Evolutionary conservation across 2,329 filamentous ascomycete genomes (phyloP), one percentile per base, ranked within the genome.

Genomic region (Aspergillus jensenii): DNA sequence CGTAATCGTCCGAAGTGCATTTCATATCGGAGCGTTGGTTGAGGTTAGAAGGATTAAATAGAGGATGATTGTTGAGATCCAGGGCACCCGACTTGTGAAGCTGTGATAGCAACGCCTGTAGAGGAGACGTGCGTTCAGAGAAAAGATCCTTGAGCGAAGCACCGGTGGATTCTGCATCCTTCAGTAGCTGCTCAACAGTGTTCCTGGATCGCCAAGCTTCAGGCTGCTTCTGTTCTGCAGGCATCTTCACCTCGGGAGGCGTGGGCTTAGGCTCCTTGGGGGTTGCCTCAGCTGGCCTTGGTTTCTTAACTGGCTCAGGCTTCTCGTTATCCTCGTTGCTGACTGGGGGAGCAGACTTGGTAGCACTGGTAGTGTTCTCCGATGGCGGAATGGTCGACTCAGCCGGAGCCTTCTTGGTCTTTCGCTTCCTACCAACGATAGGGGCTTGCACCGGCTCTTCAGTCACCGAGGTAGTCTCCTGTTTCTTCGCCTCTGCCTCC

Each of bases 341-440:
- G 43, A 12, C 49, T 17, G 62, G 9, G 19, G 63, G 65, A 19
- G 58, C 43, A 17, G 67, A 51, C 41, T 66, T 71, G 7, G 33
- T 44, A 9, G 57, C 41, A 35, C 69, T 65, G 2, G 59, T 8
- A 3, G 40, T 15, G 44, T 35, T 55, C n/a, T 66, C 58, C 6
- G 63, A 55, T 3, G 59, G 33, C 12, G 55, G 41, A 21, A 52
- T 55, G 2, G 61, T 47, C 3, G 60, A 55, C 17, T 69, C 66
- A 41, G 57, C 60, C 6, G 74, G 70, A 4, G 78, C 68, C 61
- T 80, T 81, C 70, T 80, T 81, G 23, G 78, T 77, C 63, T 82
- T 88, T 67, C 86, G 86, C 73, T 87, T 87, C 43, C 86, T 78
- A 21, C 84, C 84, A 57, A 87, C 73, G 44, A 88, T 87, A 0